Percentiles rank a stretch among this genome's conserved stretches.
phyloP scores from a whole-genome alignment of 352 stramenopile species.

The Albugo laibachii region DNA sequence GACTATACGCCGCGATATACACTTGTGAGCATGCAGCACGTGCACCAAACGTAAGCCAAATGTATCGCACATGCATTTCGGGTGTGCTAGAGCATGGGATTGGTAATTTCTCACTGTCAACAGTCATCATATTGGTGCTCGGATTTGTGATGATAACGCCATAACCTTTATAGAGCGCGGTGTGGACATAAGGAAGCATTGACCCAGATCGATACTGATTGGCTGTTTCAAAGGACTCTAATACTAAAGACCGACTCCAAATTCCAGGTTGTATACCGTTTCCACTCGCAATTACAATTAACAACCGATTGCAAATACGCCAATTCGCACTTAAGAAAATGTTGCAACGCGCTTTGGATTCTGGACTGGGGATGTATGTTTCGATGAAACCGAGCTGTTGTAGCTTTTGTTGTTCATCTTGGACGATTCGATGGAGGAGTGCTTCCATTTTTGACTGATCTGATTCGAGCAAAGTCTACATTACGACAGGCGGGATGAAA shows the following conservation, averaged over 20 bases:
- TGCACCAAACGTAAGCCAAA: constrained; percentile 61
- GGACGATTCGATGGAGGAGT: constrained; percentile 63
- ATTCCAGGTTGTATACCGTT: constrained; percentile 75
- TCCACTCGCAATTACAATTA: constrained; percentile 65
- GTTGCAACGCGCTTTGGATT: constrained; percentile 40
- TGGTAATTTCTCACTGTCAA: constrained; percentile 44
- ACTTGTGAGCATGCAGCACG: constrained; percentile 49
- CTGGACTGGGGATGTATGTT: constrained; percentile 49
- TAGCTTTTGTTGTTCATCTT: constrained; percentile 75
- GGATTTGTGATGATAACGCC: constrained; percentile 67
- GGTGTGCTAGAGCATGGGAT: constrained; percentile 60
- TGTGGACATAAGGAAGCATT: constrained; percentile 68
- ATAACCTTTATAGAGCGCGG: constrained; percentile 62
- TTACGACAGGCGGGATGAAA: too few relatives aligned
- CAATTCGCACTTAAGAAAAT: constrained; percentile 74
- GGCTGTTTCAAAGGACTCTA: constrained; percentile 40
- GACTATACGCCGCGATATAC: constrained; percentile 62
- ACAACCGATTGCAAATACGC: constrained; percentile 49
- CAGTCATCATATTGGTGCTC: constrained; percentile 51
- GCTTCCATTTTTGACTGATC: constrained; percentile 51
- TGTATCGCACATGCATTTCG: constrained; percentile 56
- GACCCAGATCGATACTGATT: constrained; percentile 69
- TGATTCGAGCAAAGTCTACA: constrained; percentile 3
- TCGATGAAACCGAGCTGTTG: constrained; percentile 65
- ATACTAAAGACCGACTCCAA: constrained; percentile 64